These are phyloP conservation scores for Macadamia tetraphylla DNA, from an alignment of 164 flowering plant species.

Conservation along the genomic window DNA sequence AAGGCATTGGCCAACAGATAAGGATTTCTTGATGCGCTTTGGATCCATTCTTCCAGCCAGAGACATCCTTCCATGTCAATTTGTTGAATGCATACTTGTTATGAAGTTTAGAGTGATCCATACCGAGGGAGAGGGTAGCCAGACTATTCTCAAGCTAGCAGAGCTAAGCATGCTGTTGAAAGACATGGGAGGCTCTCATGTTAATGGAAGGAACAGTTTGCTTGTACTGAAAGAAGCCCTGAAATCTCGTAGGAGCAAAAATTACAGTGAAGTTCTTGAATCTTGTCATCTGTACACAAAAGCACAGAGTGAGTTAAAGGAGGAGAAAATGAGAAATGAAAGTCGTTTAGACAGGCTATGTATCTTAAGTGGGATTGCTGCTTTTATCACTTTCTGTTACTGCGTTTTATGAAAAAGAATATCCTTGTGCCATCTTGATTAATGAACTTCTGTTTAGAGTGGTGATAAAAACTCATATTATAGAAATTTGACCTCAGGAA, in stretches of 20 bases:
- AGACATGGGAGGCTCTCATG: constrained; percentile 87
- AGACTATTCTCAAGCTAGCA: constrained; percentile 56
- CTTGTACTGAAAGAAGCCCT: constrained; percentile 74
- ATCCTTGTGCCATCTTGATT: neutral
- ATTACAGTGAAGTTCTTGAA: constrained; percentile 72
- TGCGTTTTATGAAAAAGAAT: constrained; percentile 38
- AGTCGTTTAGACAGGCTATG: constrained; percentile 68
- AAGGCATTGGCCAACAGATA: constrained; percentile 92
- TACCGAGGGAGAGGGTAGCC: constrained; percentile 31
- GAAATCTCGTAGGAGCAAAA: constrained; percentile 69
- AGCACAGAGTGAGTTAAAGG: constrained; percentile 69
- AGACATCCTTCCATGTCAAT: constrained; percentile 77
- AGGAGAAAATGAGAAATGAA: constrained; percentile 90
- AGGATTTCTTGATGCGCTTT: constrained; percentile 73
- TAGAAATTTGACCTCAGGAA: neutral
- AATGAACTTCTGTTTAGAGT: too few species aligned
- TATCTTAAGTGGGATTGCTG: constrained; percentile 71
- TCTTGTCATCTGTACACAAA: constrained; percentile 69
- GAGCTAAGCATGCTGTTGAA: constrained; percentile 89
- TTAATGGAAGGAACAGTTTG: constrained; percentile 84
- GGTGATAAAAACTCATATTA: neutral
- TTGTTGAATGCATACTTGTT: constrained; percentile 67
- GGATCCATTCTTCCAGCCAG: constrained; percentile 91
- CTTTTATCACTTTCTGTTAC: constrained; percentile 58
- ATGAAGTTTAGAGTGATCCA: constrained; percentile 56